These are phyloP conservation scores for Geoglossum cookeanum DNA, from an alignment of 2,329 filamentous ascomycete species.

Conservation along the genomic window DNA sequence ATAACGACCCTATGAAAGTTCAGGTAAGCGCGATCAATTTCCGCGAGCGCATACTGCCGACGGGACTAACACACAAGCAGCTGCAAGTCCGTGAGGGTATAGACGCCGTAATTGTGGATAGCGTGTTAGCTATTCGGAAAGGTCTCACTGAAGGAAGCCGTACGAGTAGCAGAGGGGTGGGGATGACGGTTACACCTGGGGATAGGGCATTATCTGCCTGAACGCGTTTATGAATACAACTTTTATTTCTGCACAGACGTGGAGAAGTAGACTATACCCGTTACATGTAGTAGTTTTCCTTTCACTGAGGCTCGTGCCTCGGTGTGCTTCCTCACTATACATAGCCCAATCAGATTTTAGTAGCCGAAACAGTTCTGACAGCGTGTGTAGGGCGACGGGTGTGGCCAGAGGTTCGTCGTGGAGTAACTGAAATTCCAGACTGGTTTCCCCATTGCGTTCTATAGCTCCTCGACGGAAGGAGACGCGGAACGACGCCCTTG, in stretches of 20 bases:
- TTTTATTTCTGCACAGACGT: neutral
- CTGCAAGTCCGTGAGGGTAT: constrained; percentile 88
- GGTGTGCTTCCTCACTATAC: too few species aligned
- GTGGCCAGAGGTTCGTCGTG: too few species aligned
- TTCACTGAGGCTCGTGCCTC: too few species aligned
- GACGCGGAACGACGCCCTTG: too few species aligned
- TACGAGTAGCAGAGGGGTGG: neutral
- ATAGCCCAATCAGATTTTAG: too few species aligned
- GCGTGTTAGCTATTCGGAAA: constrained; percentile 78
- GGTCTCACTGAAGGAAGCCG: constrained; percentile 40
- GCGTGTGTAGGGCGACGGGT: too few species aligned
- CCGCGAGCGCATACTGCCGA: neutral
- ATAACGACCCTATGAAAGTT: constrained; percentile 74
- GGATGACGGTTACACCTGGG: neutral
- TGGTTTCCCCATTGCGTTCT: too few species aligned
- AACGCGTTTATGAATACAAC: neutral
- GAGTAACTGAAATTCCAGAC: too few species aligned
- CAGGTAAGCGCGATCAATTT: constrained; percentile 37
- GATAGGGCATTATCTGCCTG: neutral
- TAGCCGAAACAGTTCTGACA: too few species aligned
- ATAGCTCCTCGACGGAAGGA: too few species aligned
- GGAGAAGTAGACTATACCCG: neutral
- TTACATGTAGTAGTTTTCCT: too few species aligned
- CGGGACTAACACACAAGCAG: constrained; percentile 23
- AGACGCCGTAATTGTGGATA: constrained; percentile 94